Evolutionary conservation across 306 rosid genomes (phyloP).

Genomic region (Quercus agrifolia): DNA sequence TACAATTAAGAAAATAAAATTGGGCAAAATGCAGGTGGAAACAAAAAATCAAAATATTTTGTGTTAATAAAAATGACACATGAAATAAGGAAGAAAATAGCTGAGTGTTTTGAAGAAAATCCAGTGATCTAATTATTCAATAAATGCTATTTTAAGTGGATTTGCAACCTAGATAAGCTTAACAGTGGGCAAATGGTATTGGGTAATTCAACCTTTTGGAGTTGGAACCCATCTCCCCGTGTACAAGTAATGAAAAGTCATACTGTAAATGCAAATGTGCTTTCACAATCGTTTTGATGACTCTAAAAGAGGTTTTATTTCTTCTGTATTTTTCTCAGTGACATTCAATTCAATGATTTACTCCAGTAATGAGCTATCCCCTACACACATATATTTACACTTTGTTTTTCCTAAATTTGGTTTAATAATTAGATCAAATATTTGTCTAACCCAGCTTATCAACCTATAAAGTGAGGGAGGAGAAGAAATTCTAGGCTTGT

Average conservation of each 20-base stretch:
- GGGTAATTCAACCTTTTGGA: not conserved
- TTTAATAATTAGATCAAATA: no score
- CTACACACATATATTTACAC: not conserved
- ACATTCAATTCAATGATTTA: not conserved
- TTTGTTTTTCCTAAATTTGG: not conserved
- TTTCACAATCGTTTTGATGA: not conserved
- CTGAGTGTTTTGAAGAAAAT: not conserved
- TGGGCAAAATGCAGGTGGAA: not conserved
- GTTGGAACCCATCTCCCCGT: not conserved
- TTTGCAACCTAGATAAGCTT: not conserved
- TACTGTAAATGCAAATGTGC: not conserved
- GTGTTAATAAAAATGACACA: not conserved
- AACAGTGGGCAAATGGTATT: not conserved
- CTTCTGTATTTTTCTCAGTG: not conserved
- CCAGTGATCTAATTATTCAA: constrained; percentile 5
- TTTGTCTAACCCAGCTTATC: no score
- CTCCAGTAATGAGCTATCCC: not conserved
- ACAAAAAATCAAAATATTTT: not conserved
- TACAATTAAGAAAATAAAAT: constrained; percentile 29
- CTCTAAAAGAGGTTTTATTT: not conserved
- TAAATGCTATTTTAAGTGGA: not conserved
- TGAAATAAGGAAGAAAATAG: not conserved
- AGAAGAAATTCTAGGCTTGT: not conserved
- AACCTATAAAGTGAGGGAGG: no score
- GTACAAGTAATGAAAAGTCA: not conserved